Percentiles rank a stretch among this genome's conserved stretches.
Evolutionary conservation across 305 asterid genomes (phyloP).

Genomic region (Solanum hybrid): DNA sequence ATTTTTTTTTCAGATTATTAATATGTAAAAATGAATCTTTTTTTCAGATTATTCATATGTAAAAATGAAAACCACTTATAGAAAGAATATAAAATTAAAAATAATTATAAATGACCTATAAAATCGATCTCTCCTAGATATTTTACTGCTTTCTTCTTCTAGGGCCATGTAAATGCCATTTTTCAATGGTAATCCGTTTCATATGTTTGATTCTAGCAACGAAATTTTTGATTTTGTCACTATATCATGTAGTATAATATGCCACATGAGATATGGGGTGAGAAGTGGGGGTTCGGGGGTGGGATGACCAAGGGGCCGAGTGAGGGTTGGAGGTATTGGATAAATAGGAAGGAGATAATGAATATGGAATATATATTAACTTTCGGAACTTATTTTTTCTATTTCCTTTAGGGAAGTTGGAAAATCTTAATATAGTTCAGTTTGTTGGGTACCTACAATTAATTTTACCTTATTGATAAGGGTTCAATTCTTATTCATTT

Average conservation of each 20-base stretch:
- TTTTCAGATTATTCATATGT: neutral
- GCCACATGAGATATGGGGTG: neutral
- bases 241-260: neutral
- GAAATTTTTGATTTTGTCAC: too few species aligned
- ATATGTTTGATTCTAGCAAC: neutral
- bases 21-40: neutral
- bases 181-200: neutral
- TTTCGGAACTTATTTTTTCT: neutral
- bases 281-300: neutral
- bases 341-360: neutral
- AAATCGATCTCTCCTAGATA: neutral
- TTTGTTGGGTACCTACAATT: neutral
- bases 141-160: neutral
- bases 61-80: neutral
- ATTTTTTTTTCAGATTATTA: neutral
- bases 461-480: neutral
- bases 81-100: fast-evolving
- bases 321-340: neutral
- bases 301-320: neutral
- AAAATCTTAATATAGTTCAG: neutral
- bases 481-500: neutral
- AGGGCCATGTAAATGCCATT: neutral
- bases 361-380: neutral
- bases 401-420: neutral
- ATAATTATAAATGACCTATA: neutral